A percentile compares a stretch with the other conserved stretches of the same genome.
Evolutionary conservation across 345 rosid species (phyloP).

Genomic region (Gossypium turneri): DNA sequence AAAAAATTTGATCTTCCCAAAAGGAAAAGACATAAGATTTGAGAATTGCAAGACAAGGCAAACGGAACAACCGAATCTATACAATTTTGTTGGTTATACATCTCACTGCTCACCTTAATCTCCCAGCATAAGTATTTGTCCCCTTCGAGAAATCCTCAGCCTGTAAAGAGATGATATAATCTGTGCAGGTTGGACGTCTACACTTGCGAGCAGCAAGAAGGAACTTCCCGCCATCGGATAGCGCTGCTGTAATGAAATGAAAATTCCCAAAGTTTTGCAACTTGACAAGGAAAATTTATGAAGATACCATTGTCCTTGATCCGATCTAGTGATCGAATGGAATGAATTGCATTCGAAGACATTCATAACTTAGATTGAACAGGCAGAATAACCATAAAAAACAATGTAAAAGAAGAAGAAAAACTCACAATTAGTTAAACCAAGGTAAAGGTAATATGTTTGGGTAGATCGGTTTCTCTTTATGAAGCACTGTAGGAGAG

Average conservation of each 20-base stretch:
- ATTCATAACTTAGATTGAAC: background rate
- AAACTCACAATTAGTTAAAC: constrained; percentile 55
- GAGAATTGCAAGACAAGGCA: background rate
- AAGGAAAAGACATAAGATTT: constrained; percentile 2
- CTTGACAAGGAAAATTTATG: constrained; percentile 1
- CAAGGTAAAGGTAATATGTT: constrained; percentile 58
- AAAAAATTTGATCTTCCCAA: constrained; percentile 62
- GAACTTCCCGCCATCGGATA: constrained; percentile 61
- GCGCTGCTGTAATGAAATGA: constrained; percentile 35
- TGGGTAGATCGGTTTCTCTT: constrained; percentile 52
- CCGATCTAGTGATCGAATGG: background rate
- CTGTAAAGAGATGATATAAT: constrained; percentile 48
- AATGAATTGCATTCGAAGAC: background rate
- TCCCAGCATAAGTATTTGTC: constrained; percentile 49
- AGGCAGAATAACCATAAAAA: background rate
- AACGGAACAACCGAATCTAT: background rate
- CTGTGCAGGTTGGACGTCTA: constrained; percentile 66
- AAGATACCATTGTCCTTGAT: background rate
- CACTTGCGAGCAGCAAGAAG: constrained; percentile 67
- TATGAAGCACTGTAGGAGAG: constrained; percentile 57
- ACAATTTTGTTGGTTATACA: constrained; percentile 3
- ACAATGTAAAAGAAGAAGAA: constrained; percentile 16
- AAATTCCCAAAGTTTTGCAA: background rate
- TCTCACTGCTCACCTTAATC: constrained; percentile 54
- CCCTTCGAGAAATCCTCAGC: constrained; percentile 42